These are phyloP conservation scores for Venturia effusa DNA, from an alignment of 2,329 filamentous ascomycete species.

Conservation along the genomic window DNA sequence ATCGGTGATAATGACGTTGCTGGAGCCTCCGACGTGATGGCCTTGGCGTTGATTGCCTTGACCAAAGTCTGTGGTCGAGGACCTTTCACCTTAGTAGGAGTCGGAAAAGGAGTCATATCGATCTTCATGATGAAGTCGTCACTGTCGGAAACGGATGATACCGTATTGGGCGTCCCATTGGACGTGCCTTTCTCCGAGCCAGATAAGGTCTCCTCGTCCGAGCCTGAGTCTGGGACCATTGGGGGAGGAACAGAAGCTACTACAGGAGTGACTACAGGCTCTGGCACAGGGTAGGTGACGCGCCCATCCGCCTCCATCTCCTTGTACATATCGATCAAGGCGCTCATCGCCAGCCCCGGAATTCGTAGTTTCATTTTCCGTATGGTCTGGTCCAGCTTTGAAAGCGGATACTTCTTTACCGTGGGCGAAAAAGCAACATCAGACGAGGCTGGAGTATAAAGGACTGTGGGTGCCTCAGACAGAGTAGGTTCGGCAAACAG, in stretches of 20 bases:
- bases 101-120: not conserved
- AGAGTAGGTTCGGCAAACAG: not conserved
- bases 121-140: not conserved
- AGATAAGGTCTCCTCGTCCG: not conserved
- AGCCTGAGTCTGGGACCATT: not conserved
- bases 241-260: not conserved
- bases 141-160: not conserved
- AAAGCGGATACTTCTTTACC: not conserved
- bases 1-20: too few species aligned
- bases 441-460: not conserved
- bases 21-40: not conserved
- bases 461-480: not conserved
- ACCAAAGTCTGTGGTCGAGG: not conserved
- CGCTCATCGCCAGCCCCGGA: not conserved
- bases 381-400: not conserved
- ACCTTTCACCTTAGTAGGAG: not conserved
- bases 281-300: not conserved
- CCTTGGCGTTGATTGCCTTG: not conserved
- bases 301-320: not conserved
- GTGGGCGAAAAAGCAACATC: not conserved
- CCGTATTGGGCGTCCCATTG: not conserved
- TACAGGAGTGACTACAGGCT: not conserved
- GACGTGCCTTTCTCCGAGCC: not conserved
- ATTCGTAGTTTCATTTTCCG: not conserved
- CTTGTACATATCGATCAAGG: not conserved